Evolutionary conservation across 345 rosid genomes (phyloP), one percentile per base, ranked within the genome.

Genomic region (Cardamine resedifolia): DNA sequence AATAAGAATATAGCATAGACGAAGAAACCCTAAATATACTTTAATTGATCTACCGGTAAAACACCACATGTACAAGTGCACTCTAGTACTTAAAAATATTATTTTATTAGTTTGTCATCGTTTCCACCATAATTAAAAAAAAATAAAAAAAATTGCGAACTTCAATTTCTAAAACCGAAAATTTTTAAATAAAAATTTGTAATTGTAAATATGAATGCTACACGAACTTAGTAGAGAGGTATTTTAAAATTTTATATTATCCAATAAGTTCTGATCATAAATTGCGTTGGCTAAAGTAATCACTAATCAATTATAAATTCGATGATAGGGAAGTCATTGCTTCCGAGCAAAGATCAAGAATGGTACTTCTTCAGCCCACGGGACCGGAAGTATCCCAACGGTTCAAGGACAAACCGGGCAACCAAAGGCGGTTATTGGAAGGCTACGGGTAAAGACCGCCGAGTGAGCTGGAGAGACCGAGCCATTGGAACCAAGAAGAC

Each of bases 271-370:
- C 5, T 39, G 38, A 8, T 36, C 41, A 36, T 4, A 52, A 10
- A 52, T 33, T 16, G 16, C 2, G 10, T 18, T 18, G 5, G 8
- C 9, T 34, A 44, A 64, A 23, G n/a, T 16, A 23, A 48, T 21
- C 49, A n/a, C 34, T 52, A 28, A 66, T 41, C 9, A 31, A 31
- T 23, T 3, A 20, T 50, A 53, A 68, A 55, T 9, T 72, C 0
- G 6, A 53, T 45, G 36, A 66, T 39, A 78, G 81, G 66, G 27
- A 78, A 67, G 51, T 72, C 81, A 1, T 67, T 72, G 64, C 70
- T 78, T 59, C 81, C 81, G 5, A 78, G 81, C 60, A 78, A 72
- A 78, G 81, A 78, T n/a, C 77, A 66, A 68, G 81, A 78, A 68
- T 72, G 77, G 81, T 78, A 78, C 41, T 78, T 78, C 58, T 78